Conservation (phyloP, 2,329 filamentous ascomycete species). For the Balansia obtecta region DNA sequence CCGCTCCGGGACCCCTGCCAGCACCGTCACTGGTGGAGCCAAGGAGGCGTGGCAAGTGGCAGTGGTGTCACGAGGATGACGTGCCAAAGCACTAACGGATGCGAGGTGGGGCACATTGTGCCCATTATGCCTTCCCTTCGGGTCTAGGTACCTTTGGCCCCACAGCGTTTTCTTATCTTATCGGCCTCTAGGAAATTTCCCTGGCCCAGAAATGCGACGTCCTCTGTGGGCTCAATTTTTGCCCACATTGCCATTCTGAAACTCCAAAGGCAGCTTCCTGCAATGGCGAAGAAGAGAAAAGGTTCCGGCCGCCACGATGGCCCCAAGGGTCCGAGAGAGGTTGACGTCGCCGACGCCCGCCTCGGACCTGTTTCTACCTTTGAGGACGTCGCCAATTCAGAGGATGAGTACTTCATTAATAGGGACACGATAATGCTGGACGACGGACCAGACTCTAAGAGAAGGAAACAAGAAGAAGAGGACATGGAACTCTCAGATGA, state of each 20-base stretch:
- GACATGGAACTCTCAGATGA: slow-evolving; percentile 52
- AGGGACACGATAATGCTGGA: slow-evolving; percentile 79
- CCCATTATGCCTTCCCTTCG: no score
- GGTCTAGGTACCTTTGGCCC: no score
- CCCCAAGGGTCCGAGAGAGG: slow-evolving; percentile 39
- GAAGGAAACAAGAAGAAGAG: slow-evolving; percentile 60
- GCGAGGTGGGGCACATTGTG: no score
- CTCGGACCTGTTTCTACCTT: slow-evolving; percentile 50
- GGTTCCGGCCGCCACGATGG: slow-evolving; percentile 36
- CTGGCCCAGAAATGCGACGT: no score
- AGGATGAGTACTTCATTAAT: slow-evolving; percentile 85
- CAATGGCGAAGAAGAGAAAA: slow-evolving; percentile 61
- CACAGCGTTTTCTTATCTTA: no score
- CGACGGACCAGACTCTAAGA: slow-evolving; percentile 67
- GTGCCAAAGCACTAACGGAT: no score
- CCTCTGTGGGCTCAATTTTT: neutral
- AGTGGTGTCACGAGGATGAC: no score
- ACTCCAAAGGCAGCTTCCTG: slow-evolving; percentile 5
- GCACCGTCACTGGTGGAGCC: no score
- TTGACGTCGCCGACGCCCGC: slow-evolving; percentile 46
- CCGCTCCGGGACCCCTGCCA: no score
- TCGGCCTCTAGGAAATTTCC: no score
- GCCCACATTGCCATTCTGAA: neutral
- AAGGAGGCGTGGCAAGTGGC: no score
- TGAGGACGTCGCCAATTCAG: slow-evolving; percentile 82